Conservation (phyloP, 2,329 filamentous ascomycete genomes). For the Sporothrix brunneoviolacea region DNA sequence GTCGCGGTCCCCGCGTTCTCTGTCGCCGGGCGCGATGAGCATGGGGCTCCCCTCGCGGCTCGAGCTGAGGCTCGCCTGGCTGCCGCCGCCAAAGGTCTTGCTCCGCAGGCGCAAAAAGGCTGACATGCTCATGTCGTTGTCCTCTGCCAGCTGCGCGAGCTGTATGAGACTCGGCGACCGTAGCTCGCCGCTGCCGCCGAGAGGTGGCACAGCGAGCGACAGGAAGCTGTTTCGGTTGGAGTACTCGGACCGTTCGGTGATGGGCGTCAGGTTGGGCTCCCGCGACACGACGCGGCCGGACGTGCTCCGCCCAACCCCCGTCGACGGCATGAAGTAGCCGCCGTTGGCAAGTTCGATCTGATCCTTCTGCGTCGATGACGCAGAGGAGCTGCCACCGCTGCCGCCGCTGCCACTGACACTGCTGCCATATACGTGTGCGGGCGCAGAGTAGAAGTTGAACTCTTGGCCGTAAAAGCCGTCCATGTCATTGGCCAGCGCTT, state of each 20-base stretch:
- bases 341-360: constrained; percentile 64
- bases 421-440: constrained; percentile 37
- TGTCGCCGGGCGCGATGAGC: constrained; percentile 25
- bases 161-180: constrained; percentile 71
- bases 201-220: constrained; percentile 54
- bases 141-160: constrained; percentile 60
- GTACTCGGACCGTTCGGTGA: constrained; percentile 93
- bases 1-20: constrained; percentile 28
- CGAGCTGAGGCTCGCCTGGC: constrained; percentile 64
- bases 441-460: constrained; percentile 84
- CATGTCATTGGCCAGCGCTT: constrained; percentile 82
- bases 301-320: constrained; percentile 55
- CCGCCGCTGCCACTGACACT: not conserved
- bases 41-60: constrained; percentile 44
- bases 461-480: constrained; percentile 95
- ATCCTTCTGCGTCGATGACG: constrained; percentile 22
- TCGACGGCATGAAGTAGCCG: constrained; percentile 79
- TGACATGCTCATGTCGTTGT: constrained; percentile 66
- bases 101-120: constrained; percentile 66
- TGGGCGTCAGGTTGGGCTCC: constrained; percentile 90
- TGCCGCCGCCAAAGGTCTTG: constrained; percentile 68
- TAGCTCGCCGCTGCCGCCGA: constrained; percentile 37
- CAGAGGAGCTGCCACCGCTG: constrained; percentile 33
- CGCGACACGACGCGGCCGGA: constrained; percentile 69
- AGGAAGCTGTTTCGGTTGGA: constrained; percentile 90